These are phyloP conservation scores for Akebia trifoliata DNA, from an alignment of 164 flowering plant genomes.

Conservation along the genomic window DNA sequence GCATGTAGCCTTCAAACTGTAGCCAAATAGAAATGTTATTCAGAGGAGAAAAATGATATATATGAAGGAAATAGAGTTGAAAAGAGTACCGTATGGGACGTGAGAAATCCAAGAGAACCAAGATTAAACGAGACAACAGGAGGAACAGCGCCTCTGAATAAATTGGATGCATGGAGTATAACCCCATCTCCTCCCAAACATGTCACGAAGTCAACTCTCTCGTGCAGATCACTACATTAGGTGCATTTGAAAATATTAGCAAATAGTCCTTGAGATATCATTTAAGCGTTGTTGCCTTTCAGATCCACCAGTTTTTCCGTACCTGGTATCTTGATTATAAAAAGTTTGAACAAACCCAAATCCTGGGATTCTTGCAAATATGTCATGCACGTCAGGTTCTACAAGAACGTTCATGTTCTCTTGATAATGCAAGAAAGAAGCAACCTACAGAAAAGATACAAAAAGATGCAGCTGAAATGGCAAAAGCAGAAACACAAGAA, in stretches of 20 bases:
- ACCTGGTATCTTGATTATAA: slow-evolving; percentile 95
- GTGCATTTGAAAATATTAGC: background rate
- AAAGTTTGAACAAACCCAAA: slow-evolving; percentile 99
- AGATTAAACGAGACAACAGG: slow-evolving; percentile 98
- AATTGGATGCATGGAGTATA: slow-evolving; percentile 92
- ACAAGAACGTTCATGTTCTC: slow-evolving; percentile 96
- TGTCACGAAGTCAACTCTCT: slow-evolving; percentile 93
- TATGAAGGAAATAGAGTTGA: background rate
- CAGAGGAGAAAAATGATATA: slow-evolving; percentile 3
- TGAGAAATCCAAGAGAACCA: slow-evolving; percentile 97
- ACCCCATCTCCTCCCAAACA: slow-evolving; percentile 99
- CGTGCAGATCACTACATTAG: slow-evolving; percentile 84
- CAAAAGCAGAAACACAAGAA: background rate
- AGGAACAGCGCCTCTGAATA: slow-evolving; percentile 91
- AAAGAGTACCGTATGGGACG: slow-evolving; percentile 79
- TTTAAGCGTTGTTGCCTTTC: background rate
- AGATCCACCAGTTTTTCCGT: slow-evolving; percentile 12
- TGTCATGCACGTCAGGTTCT: slow-evolving; percentile 97
- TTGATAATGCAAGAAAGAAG: slow-evolving; percentile 79
- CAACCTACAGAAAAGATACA: slow-evolving; percentile 52
- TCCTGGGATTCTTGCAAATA: slow-evolving; percentile 97
- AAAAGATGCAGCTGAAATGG: slow-evolving; percentile 2
- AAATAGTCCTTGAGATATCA: slow-evolving; percentile 1
- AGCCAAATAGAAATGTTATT: slow-evolving; percentile 8
- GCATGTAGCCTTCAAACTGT: slow-evolving; percentile 79